Conservation (phyloP, 2,329 filamentous ascomycete species). For the Penicillium sumatraense region DNA sequence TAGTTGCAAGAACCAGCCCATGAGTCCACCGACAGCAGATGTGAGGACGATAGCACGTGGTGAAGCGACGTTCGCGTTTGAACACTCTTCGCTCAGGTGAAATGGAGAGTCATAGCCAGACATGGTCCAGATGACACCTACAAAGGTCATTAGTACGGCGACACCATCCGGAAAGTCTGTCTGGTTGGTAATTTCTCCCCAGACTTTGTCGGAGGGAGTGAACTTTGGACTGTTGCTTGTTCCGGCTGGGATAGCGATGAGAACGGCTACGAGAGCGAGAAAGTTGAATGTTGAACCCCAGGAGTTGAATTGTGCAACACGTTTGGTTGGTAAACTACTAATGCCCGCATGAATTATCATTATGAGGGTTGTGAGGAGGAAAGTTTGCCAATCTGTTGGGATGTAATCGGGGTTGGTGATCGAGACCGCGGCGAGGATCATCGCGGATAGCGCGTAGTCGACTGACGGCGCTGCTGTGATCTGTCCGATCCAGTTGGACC, state of each 20-base stretch:
- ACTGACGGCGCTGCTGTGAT: constrained; percentile 69
- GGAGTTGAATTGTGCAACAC: constrained; percentile 72
- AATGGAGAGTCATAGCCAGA: constrained; percentile 71
- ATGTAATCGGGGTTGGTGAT: constrained; percentile 69
- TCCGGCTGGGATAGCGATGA: constrained; percentile 70
- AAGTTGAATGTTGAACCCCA: constrained; percentile 74
- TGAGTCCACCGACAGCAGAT: constrained; percentile 65
- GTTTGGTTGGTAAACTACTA: constrained; percentile 72
- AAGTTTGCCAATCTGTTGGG: constrained; percentile 69
- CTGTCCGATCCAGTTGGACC: constrained; percentile 73
- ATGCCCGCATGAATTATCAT: constrained; percentile 71
- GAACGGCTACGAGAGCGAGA: constrained; percentile 65
- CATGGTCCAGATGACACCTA: constrained; percentile 73
- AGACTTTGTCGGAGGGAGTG: constrained; percentile 62
- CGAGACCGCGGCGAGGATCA: constrained; percentile 73
- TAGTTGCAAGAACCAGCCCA: constrained; percentile 75
- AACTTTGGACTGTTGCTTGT: constrained; percentile 64
- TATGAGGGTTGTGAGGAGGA: constrained; percentile 68
- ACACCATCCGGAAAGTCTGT: constrained; percentile 72
- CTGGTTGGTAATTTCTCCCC: constrained; percentile 67
- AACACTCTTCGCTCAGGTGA: constrained; percentile 76
- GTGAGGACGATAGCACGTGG: constrained; percentile 75
- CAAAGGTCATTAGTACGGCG: constrained; percentile 72
- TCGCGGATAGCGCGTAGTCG: constrained; percentile 68
- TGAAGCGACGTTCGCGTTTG: constrained; percentile 71